Base-by-base conservation (phyloP, 129 eudicot genomes). In the Arctium lappa region DNA sequence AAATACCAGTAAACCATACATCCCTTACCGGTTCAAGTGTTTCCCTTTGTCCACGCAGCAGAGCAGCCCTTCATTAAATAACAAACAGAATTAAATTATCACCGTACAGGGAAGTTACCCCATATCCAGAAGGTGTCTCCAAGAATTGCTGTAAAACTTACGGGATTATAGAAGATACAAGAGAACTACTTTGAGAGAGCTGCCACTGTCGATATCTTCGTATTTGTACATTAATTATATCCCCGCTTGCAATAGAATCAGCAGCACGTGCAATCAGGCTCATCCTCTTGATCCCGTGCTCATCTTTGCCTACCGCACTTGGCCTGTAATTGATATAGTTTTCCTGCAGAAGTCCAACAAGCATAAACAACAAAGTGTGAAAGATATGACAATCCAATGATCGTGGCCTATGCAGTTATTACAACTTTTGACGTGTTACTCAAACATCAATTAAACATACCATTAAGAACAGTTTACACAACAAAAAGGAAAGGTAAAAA, bases 131-230 rank as follows among this genome's bases (percentile, higher is more conserved):
- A 77, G 50, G 66, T 65, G 31, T 8, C 40, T 44, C 32, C 16
- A 16, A 66, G 32, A 60, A 74, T 31, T 32, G 48, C 18, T 68
- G 34, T 70, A 63, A 76, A 74, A 86, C 99, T 83, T 89, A 96
- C 97, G 99, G 99, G 60, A 90, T 88, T 86, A 96, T 89, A 69
- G 87, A 81, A 85, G 99, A 96, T 34, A 89, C 80, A 75, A 93
- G 88, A 72, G 88, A 74, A 80, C 99, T 83, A 86, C 88, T 83
- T 88, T 86, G 98, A 79, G 92, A 96, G 44, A 96, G 97, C 80
- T 96, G 99, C 99, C 99, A 96, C 77, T 93, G 94, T 37, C 91
- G 90, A 82, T 91, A 91, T 90, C 98, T 89, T 79, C 99, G 88
- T 18, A 96, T 93, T 86, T 96, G 99, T 74, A 93, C 98, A 87